Percentiles rank a stretch among this genome's conserved stretches.
phyloP scores from a whole-genome alignment of 495 filamentous ascomycete genomes.

The Annulohypoxylon stygium region DNA sequence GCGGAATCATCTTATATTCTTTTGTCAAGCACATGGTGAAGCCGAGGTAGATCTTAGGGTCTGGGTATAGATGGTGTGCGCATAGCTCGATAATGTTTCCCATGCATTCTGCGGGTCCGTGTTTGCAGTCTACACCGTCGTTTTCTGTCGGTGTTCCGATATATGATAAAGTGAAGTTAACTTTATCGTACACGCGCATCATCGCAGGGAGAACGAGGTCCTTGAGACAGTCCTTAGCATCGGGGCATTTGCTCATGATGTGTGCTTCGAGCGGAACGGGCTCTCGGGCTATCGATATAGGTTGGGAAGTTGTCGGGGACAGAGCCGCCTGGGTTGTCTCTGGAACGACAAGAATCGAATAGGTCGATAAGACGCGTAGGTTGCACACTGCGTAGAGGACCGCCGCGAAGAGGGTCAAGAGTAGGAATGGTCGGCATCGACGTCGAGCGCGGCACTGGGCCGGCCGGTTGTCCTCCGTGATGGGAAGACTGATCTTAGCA shows the following conservation, averaged over 20 bases:
- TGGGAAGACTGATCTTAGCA: conserved; percentile 46
- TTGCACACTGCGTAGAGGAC: conserved; percentile 46
- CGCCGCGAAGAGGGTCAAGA: conserved; percentile 44
- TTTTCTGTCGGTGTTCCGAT: conserved; percentile 78
- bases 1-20: conserved; percentile 79
- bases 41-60: conserved; percentile 87
- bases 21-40: conserved; percentile 89
- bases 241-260: conserved; percentile 96
- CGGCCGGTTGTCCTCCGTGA: conserved; percentile 53
- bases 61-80: conserved; percentile 81
- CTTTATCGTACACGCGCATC: conserved; percentile 82
- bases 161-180: conserved; percentile 90
- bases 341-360: conserved; percentile 26
- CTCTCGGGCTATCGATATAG: conserved; percentile 19
- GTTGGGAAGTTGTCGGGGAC: conserved; percentile 10
- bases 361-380: conserved; percentile 37
- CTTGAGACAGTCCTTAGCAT: conserved; percentile 82
- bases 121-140: conserved; percentile 83
- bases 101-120: conserved; percentile 91
- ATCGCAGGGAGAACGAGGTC: conserved; percentile 88
- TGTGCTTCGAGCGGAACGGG: conserved; percentile 86
- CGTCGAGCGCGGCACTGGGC: conserved; percentile 45
- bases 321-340: conserved; percentile 14
- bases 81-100: conserved; percentile 96
- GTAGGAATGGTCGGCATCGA: conserved; percentile 47